These are phyloP conservation scores for Lathyrus oleraceus DNA, from an alignment of 306 rosid species.

Conservation along the genomic window DNA sequence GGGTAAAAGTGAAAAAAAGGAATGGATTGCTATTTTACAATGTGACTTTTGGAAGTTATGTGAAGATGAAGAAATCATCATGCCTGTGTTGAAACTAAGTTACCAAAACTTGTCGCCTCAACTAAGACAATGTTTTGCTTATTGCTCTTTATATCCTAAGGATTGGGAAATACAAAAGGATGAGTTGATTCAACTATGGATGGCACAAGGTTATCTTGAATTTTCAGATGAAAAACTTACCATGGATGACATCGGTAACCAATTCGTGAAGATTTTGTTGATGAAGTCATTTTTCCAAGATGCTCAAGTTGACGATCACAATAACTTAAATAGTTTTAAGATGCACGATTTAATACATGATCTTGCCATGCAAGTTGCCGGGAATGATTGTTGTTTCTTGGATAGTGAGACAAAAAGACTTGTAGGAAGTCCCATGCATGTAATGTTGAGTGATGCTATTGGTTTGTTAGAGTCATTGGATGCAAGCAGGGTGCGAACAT, in stretches of 20 bases:
- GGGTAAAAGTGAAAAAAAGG: background rate
- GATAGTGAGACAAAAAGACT: background rate
- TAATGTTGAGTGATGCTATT: background rate
- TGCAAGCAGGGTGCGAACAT: background rate
- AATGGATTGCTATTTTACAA: background rate
- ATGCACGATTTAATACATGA: background rate
- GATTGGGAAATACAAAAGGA: background rate
- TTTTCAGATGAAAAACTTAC: background rate
- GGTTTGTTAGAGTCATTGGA: background rate
- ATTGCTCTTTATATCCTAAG: background rate
- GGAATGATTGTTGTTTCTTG: background rate
- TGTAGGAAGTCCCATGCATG: background rate
- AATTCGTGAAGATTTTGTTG: background rate
- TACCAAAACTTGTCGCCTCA: background rate
- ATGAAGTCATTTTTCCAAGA: constrained; percentile 2
- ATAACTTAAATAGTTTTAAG: background rate
- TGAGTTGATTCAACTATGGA: background rate
- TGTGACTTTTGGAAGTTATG: background rate
- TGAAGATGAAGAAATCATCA: background rate
- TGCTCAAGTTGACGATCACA: accelerated
- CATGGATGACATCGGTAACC: background rate
- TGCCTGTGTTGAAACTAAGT: background rate
- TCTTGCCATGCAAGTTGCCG: background rate
- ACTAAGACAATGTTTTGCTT: background rate
- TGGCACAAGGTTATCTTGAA: background rate